A percentile compares a stretch with the other conserved stretches of the same genome.
Conservation (phyloP, 352 stramenopile species). For the Phytophthora pseudosyringae region DNA sequence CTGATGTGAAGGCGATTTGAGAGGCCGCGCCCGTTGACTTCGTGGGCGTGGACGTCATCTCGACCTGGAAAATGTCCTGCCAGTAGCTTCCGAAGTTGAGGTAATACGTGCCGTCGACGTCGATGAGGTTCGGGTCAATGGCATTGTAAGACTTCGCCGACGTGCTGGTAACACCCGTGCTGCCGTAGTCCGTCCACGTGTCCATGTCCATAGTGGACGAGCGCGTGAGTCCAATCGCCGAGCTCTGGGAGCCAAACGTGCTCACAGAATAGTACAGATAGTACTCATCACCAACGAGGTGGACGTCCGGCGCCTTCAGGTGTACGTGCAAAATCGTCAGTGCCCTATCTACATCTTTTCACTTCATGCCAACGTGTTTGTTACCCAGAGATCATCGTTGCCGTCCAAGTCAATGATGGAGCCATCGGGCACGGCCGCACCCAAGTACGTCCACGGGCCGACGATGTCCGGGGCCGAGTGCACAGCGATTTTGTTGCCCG, state of each 20-base stretch:
- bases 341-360: neutral
- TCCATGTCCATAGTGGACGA: conserved; percentile 54
- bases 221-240: conserved; percentile 41
- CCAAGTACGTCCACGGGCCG: conserved; percentile 52
- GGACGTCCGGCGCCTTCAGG: no score
- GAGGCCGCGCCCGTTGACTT: conserved; percentile 19
- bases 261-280: conserved; percentile 68
- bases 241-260: conserved; percentile 49
- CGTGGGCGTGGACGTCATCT: no score
- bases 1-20: conserved; percentile 33
- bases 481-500: conserved; percentile 50
- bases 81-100: conserved; percentile 53
- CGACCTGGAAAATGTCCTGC: conserved; percentile 29
- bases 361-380: no score
- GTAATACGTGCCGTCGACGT: no score
- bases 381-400: conserved; percentile 34
- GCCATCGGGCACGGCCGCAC: conserved; percentile 43
- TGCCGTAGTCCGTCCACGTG: conserved; percentile 46
- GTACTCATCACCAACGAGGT: conserved; percentile 43
- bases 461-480: conserved; percentile 48
- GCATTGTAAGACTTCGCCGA: conserved; percentile 49
- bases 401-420: conserved; percentile 51
- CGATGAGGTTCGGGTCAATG: conserved; percentile 49
- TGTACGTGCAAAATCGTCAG: no score
- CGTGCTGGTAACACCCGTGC: conserved; percentile 34